Evolutionary conservation across 257 asterid species (phyloP).

Genomic region (Cinchona pubescens): DNA sequence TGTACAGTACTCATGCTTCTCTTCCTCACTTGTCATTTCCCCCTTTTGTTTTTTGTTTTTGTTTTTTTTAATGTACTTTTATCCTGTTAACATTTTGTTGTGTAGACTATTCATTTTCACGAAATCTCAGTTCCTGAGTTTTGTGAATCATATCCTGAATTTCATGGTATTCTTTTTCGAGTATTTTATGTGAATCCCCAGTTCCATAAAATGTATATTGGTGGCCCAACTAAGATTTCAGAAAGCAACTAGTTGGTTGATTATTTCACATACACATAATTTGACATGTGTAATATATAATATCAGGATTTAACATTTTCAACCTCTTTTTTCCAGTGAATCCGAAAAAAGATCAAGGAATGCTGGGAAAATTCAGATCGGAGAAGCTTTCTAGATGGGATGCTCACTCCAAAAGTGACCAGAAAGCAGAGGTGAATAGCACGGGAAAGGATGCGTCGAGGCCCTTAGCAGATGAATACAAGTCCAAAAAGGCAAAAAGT

Average conservation of each 20-base stretch:
- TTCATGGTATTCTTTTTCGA: too few species aligned
- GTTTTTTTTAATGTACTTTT: too few species aligned
- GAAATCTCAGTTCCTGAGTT: not conserved
- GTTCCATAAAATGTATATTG: not conserved
- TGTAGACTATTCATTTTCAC: too few species aligned
- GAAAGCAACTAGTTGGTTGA: not conserved
- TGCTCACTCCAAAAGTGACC: constrained; percentile 34
- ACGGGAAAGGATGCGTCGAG: constrained; percentile 31
- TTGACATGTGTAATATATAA: not conserved
- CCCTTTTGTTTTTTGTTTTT: not conserved
- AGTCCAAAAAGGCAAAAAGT: constrained; percentile 36
- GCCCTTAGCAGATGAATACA: constrained; percentile 36
- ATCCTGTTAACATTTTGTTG: not conserved
- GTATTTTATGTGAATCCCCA: not conserved
- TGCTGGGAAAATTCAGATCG: constrained; percentile 25
- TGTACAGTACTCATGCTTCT: not conserved
- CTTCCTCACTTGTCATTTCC: not conserved
- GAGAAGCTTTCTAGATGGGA: constrained; percentile 40
- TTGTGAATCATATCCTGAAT: too few species aligned
- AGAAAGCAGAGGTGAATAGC: constrained; percentile 34
- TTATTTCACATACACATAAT: not conserved
- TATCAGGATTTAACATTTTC: not conserved
- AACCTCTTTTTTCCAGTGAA: constrained; percentile 9
- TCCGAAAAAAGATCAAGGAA: constrained; percentile 35
- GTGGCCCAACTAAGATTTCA: not conserved